Conservation (phyloP, 108 stramenopile species). For the Aurantiochytrium sp. region DNA sequence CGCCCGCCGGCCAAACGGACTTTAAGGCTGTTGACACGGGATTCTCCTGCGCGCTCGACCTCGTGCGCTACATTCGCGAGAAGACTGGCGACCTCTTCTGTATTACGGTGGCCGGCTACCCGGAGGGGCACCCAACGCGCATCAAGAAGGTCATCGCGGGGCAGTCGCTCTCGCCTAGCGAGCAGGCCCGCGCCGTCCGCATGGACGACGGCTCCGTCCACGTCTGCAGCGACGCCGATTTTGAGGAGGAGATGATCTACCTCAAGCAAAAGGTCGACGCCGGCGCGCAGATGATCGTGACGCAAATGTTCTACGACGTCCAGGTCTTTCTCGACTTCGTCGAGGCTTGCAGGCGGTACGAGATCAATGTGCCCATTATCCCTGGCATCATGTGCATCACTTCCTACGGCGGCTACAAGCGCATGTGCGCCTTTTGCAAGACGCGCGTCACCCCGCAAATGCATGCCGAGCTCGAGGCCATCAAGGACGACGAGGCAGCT, state of each 20-base stretch:
- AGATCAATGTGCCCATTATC: constrained; percentile 86
- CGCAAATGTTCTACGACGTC: constrained; percentile 99
- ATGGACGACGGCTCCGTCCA: constrained; percentile 68
- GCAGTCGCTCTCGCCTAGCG: constrained; percentile 67
- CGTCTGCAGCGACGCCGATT: constrained; percentile 88
- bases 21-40: constrained; percentile 93
- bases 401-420: constrained; percentile 87
- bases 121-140: constrained; percentile 94
- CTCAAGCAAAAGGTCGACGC: constrained; percentile 87
- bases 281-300: constrained; percentile 84
- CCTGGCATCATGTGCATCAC: constrained; percentile 99
- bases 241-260: constrained; percentile 93
- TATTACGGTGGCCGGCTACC: constrained; percentile 94
- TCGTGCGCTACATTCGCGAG: constrained; percentile 87
- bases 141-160: constrained; percentile 74
- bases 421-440: constrained; percentile 98
- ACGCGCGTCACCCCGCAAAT: constrained; percentile 85
- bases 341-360: constrained; percentile 77
- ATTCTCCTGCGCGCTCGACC: constrained; percentile 89
- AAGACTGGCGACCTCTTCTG: constrained; percentile 84
- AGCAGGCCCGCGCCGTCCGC: constrained; percentile 70
- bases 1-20: constrained; percentile 88
- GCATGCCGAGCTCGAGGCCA: constrained; percentile 69
- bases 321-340: constrained; percentile 84
- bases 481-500: constrained; percentile 79